A percentile compares a stretch with the other conserved stretches of the same genome.
Conservation (phyloP, 2,329 filamentous ascomycete species). For the Aureobasidium sp. region DNA sequence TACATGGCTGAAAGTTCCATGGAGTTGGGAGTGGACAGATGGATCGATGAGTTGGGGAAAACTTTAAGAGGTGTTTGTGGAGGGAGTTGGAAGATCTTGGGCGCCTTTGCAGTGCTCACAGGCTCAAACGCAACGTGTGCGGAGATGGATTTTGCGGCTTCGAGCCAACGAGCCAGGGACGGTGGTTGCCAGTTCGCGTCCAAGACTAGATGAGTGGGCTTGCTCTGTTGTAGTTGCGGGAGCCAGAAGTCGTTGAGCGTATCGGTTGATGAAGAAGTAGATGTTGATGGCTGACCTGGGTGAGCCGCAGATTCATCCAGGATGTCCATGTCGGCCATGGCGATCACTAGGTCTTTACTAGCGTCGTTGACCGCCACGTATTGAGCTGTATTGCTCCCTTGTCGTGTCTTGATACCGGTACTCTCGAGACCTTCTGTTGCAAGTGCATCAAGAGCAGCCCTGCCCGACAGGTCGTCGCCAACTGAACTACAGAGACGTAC, state of each 20-base stretch:
- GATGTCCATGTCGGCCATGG: slow-evolving; percentile 94
- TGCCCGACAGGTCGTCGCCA: slow-evolving; percentile 71
- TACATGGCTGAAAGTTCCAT: slow-evolving; percentile 79
- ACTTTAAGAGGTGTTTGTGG: slow-evolving; percentile 27
- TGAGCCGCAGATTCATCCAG: slow-evolving; percentile 41
- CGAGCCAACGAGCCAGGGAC: slow-evolving; percentile 62
- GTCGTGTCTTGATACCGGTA: slow-evolving; percentile 50
- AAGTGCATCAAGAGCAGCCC: slow-evolving; percentile 62
- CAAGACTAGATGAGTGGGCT: slow-evolving; percentile 71
- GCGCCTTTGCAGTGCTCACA: slow-evolving; percentile 74
- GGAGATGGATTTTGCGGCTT: slow-evolving; percentile 49
- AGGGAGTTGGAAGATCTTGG: slow-evolving; percentile 53
- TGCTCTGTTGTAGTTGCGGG: slow-evolving; percentile 48
- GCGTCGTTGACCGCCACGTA: slow-evolving; percentile 85
- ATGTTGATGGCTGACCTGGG: not conserved
- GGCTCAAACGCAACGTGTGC: slow-evolving; percentile 75
- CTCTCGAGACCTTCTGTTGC: slow-evolving; percentile 57
- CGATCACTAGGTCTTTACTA: slow-evolving; percentile 76
- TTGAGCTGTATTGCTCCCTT: slow-evolving; percentile 67
- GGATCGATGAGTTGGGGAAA: slow-evolving; percentile 58
- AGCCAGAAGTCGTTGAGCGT: slow-evolving; percentile 56
- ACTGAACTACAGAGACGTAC: slow-evolving; percentile 75
- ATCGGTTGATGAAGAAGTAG: slow-evolving; percentile 33
- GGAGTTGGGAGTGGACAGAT: slow-evolving; percentile 75
- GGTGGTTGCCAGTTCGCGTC: slow-evolving; percentile 77